phyloP scores from a whole-genome alignment of 345 rosid genomes.

The Aurinia saxatilis region DNA sequence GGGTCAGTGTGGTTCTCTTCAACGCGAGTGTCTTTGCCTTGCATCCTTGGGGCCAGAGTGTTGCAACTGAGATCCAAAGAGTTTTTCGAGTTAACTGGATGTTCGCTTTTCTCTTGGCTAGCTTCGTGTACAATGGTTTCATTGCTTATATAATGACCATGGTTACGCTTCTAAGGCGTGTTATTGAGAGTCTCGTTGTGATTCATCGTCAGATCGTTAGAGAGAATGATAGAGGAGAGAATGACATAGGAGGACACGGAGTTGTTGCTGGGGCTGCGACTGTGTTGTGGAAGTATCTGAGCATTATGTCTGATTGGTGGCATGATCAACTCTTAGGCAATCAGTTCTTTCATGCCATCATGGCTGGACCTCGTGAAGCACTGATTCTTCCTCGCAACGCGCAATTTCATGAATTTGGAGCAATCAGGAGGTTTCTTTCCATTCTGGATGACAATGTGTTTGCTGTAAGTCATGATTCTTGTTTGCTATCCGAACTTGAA shows the following conservation, averaged over 20 bases:
- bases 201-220: not conserved
- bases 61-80: not conserved
- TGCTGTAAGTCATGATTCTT: not conserved
- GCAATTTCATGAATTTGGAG: not conserved
- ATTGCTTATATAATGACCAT: not conserved
- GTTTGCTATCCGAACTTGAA: not conserved
- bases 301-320: conserved; percentile 5
- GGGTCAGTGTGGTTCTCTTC: not conserved
- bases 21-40: not conserved
- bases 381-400: not conserved
- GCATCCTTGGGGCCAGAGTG: not conserved
- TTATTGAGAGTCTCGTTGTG: not conserved
- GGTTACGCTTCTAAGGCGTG: not conserved
- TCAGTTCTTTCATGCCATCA: not conserved
- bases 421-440: not conserved
- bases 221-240: not conserved
- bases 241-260: not conserved
- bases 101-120: not conserved
- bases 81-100: not conserved
- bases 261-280: not conserved
- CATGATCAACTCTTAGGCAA: not conserved
- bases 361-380: not conserved
- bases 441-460: not conserved
- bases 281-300: not conserved
- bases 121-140: not conserved